These are phyloP conservation scores for Nothopassalora personata DNA, from an alignment of 2,329 filamentous ascomycete genomes.

Conservation along the genomic window DNA sequence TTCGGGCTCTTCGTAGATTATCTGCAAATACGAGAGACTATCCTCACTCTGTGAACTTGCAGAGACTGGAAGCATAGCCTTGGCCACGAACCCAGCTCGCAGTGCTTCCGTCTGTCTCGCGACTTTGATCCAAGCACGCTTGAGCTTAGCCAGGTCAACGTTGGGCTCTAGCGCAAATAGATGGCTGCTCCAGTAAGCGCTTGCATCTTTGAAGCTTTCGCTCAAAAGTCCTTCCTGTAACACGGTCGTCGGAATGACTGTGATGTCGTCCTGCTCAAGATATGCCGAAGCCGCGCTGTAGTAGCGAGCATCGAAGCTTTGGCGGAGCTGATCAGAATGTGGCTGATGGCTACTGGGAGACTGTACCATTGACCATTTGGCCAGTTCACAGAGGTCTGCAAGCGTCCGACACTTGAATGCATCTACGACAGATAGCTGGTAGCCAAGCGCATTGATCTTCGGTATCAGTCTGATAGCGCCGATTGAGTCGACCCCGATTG, in stretches of 20 bases:
- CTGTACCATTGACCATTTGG: neutral
- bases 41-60: neutral
- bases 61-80: constrained; percentile 4
- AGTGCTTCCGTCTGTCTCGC: constrained; percentile 11
- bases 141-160: constrained; percentile 9
- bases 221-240: constrained; percentile 12
- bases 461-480: constrained; percentile 13
- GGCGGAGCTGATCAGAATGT: neutral
- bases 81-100: constrained; percentile 12
- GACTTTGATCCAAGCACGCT: constrained; percentile 10
- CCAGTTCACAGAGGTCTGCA: constrained; percentile 7
- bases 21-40: constrained; percentile 7
- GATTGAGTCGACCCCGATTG: constrained; percentile 16
- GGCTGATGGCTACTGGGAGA: neutral
- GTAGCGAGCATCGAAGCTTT: constrained; percentile 7
- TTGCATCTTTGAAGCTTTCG: constrained; percentile 11
- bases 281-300: constrained; percentile 4
- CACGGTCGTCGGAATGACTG: constrained; percentile 11
- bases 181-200: constrained; percentile 15
- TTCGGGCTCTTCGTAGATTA: constrained; percentile 12
- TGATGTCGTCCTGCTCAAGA: constrained; percentile 8
- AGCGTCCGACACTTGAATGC: constrained; percentile 12
- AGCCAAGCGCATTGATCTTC: constrained; percentile 12
- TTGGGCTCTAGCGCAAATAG: constrained; percentile 6
- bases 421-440: constrained; percentile 9